Percentiles rank a stretch among this genome's conserved stretches.
Conservation (phyloP, 2,329 filamentous ascomycete species). For the Cercospora beticola region DNA sequence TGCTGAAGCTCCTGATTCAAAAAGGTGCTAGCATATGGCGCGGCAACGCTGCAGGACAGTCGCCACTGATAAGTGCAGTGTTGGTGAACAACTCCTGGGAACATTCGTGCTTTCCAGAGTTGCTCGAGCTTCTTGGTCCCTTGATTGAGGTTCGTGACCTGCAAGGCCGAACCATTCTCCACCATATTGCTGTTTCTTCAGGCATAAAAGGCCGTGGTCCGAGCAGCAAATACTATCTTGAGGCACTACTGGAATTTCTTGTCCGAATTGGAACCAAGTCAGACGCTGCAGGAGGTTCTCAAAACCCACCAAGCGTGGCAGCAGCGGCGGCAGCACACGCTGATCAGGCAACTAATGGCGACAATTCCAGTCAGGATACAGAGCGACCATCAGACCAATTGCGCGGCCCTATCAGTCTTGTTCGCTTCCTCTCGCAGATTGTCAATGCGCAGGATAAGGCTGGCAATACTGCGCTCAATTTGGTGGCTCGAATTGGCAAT, state of each 20-base stretch:
- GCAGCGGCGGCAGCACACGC: slow-evolving; percentile 30
- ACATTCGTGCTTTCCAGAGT: slow-evolving; percentile 81
- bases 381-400: slow-evolving; percentile 14
- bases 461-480: slow-evolving; percentile 91
- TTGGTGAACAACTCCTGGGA: slow-evolving; percentile 94
- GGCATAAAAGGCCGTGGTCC: slow-evolving; percentile 90
- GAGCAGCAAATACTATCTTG: slow-evolving; percentile 92
- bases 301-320: slow-evolving; percentile 58
- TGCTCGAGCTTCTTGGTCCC: slow-evolving; percentile 82
- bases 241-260: slow-evolving; percentile 90
- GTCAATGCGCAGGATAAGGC: slow-evolving; percentile 93
- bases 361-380: slow-evolving; percentile 33
- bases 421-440: slow-evolving; percentile 93
- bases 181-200: slow-evolving; percentile 94
- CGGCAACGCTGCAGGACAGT: slow-evolving; percentile 86
- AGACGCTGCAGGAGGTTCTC: slow-evolving; percentile 20
- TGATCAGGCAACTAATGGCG: slow-evolving; percentile 30
- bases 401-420: slow-evolving; percentile 73
- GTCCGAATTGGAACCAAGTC: slow-evolving; percentile 65
- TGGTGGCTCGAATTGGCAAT: slow-evolving; percentile 90
- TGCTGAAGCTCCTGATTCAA: slow-evolving; percentile 77
- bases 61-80: slow-evolving; percentile 87
- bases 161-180: slow-evolving; percentile 85
- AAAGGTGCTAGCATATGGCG: slow-evolving; percentile 85
- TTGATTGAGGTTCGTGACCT: slow-evolving; percentile 89